Conservation (phyloP, 2,329 filamentous ascomycete genomes). For the Talaromyces funiculosus region DNA sequence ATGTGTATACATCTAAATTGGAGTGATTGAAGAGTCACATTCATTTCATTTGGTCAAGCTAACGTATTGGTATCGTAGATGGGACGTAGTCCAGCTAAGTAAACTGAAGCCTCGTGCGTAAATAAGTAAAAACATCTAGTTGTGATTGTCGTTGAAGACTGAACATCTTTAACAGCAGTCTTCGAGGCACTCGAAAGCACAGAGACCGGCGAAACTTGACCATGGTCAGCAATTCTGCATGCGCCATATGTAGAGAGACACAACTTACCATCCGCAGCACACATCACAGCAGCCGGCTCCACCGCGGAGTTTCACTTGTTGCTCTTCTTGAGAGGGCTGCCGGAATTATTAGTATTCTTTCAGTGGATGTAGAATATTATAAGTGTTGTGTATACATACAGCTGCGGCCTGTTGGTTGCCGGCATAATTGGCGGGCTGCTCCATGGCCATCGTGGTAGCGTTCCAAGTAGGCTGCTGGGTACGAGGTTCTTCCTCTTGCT, state of each 20-base stretch:
- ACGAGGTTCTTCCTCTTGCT: slow-evolving; percentile 19
- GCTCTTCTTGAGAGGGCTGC: slow-evolving; percentile 24
- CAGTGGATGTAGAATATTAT: neutral
- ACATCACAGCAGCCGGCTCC: slow-evolving; percentile 24
- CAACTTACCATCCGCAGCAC: slow-evolving; percentile 30
- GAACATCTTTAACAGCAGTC: slow-evolving; percentile 24
- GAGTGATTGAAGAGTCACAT: neutral
- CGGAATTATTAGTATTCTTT: neutral
- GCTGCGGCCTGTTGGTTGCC: slow-evolving; percentile 24
- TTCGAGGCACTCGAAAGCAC: slow-evolving; percentile 29
- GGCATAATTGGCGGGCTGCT: slow-evolving; percentile 28
- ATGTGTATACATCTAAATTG: too few relatives aligned
- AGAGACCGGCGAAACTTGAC: slow-evolving; percentile 25
- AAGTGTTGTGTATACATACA: slow-evolving; percentile 16
- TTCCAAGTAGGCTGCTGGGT: slow-evolving; percentile 24
- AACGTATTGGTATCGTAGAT: neutral
- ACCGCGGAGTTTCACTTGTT: slow-evolving; percentile 27
- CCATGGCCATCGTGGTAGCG: slow-evolving; percentile 28
- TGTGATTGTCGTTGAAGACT: neutral
- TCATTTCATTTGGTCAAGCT: neutral
- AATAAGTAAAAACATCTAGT: neutral
- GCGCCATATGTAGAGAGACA: neutral
- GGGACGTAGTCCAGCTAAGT: neutral
- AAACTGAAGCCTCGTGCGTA: neutral
- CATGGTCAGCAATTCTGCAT: neutral